Base-by-base conservation (phyloP, 768 basidiomycete genomes). In the Tubosaeta sp. region DNA sequence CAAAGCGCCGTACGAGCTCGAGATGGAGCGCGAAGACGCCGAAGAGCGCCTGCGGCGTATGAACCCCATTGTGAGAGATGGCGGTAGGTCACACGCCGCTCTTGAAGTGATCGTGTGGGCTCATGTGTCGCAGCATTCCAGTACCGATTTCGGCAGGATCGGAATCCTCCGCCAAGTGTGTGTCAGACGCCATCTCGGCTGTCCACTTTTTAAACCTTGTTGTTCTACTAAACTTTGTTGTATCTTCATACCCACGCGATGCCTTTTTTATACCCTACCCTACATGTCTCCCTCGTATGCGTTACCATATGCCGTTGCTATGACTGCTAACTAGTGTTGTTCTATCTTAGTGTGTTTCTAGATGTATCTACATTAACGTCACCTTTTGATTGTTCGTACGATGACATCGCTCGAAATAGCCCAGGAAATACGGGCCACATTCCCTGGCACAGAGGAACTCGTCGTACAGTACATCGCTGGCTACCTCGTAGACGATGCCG, bases 401-500 rank as follows among this genome's bases (percentile, higher is more conserved):
- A 88, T 88, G 86, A 82, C 85, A 43, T 80, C 83, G 39, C 77
- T 82, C 54, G 86, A 89, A 60, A 85, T 91, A 58, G 88, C 88
- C 17, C 83, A 88, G 66, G 85, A 88, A 65, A 90, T 91, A 55
- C 80, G 88, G 27, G 69, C 72, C 10, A 73, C 69, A 39, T 79
- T 91, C 50, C 87, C 87, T 1, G 88, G 82, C 9, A 85, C 88
- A 1, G 91, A 94, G 61, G 91, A 93, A 65, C 79, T 90, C 55
- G 79, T 93, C 55, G 84, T 92, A 5, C 86, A 91, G 54, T 94
- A 93, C 64, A 79, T 94, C 29, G 76, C 88, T n/a, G 91, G 91
- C 37, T 91, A 90, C 64, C 82, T 93, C 27, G 82, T 92, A 50
- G 91, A 92, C 67, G 91, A 94, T 66, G 88, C 89, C 11, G 86